phyloP scores from a whole-genome alignment of 257 asterid genomes.

The Plectranthus barbatus region DNA sequence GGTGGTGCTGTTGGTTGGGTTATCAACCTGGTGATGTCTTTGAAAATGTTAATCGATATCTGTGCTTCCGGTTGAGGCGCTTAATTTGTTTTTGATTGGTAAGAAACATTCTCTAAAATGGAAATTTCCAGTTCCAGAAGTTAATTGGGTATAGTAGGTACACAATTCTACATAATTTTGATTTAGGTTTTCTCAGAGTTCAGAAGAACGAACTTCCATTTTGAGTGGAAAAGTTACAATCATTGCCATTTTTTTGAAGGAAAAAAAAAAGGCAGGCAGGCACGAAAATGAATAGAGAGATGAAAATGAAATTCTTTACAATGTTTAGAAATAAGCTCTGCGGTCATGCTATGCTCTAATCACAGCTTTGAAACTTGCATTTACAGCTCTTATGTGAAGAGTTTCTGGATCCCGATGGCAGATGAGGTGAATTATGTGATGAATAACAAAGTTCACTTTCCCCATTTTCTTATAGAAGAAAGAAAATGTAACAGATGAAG shows the following conservation, averaged over 20 bases:
- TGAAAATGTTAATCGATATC: no score
- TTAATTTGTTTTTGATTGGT: no score
- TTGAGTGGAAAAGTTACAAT: not conserved
- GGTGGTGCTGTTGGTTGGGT: not conserved
- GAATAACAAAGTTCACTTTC: no score
- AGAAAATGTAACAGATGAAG: not conserved
- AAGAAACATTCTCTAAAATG: no score
- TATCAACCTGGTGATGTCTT: no score
- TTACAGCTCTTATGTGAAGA: not conserved
- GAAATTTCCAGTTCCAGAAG: no score
- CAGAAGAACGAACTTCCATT: not conserved
- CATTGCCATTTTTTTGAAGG: not conserved
- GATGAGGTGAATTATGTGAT: not conserved
- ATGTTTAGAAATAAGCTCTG: not conserved
- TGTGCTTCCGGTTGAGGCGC: no score
- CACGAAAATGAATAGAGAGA: not conserved
- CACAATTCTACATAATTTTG: no score
- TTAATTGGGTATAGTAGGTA: no score
- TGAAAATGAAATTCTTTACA: not conserved
- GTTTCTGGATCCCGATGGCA: not conserved
- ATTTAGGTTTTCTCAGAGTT: not conserved
- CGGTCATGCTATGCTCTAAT: not conserved
- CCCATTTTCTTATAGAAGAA: no score
- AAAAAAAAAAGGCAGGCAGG: not conserved
- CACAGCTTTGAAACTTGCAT: not conserved